Base-by-base conservation (phyloP, 768 basidiomycete species). In the Leccinum ochraceum region DNA sequence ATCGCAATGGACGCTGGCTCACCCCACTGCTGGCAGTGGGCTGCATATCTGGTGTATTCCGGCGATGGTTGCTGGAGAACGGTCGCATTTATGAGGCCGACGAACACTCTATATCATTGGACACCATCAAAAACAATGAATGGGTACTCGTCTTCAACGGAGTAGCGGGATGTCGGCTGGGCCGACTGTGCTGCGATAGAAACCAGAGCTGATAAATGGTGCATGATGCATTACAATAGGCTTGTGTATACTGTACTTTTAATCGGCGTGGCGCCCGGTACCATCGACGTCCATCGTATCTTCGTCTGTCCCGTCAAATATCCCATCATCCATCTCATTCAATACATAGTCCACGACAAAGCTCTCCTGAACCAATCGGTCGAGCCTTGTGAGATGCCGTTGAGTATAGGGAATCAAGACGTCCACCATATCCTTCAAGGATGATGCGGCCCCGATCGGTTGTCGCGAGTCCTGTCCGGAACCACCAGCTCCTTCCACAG, bases 391-490 rank as follows among this genome's bases (percentile, higher is more conserved):
- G 48, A 95, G 83, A 77, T 99, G 97, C 55, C 97, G 83, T 71
- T 96, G 94, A 9, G 95, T 95, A 71, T 98, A 99, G 10, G 97
- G 95, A 54, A 98, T 85, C 57, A 98, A 77, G 4, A 86, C 89
- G 51, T 95, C 92, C 11, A 98, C 75, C 57, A 96, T 74, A 56
- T 97, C 94, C 67, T 86, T 86, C 54, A 92, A 71, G 50, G 72
- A 69, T 51, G 71, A 68, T 56, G 60, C 60, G 58, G 64, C 59
- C 9, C 70, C 69, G 13, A 67, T 68, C 13, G 54, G 39, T 8
- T 59, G 64, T 48, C 28, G 62, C 59, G 79, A 79, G 48, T 80
- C 77, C 37, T 71, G 67, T 20, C 14, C 39, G 13, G 62, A 53
- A 50, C 58, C 63, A 26, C 56, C 26, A 7, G 56, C 52, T 10